Evolutionary conservation across 139 green algal genomes (phyloP), one percentile per base, ranked within the genome.

Genomic region (Eudorina sp.): DNA sequence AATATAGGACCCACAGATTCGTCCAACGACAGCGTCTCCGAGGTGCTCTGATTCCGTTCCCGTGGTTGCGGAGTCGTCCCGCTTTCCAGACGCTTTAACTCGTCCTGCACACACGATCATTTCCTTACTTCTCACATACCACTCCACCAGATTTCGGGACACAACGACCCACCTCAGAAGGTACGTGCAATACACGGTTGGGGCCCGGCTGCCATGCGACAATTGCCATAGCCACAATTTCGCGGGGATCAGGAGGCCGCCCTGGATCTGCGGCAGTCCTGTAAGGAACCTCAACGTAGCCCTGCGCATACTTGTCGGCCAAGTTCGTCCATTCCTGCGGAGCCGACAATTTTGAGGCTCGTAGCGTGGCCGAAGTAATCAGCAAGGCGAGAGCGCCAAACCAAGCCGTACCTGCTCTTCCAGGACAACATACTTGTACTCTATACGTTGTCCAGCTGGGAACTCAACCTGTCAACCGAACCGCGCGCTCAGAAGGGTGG

Each of bases 361-460:
- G n/a, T n/a, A n/a, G n/a, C n/a, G n/a, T n/a, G n/a, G n/a, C n/a
- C n/a, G n/a, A n/a, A n/a, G n/a, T n/a, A n/a, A n/a, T n/a, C n/a
- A n/a, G n/a, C n/a, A n/a, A n/a, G 21, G 62, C 62, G 2, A 25
- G 11, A 72, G 11, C 36, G 62, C 62, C 4, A 72, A 66, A 66
- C 23, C n/a, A n/a, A n/a, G 36, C 14, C 92, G 34, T 69, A 97
- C 95, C 94, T 98, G 96, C 83, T 98, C 96, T 81, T 98, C 97
- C 5, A 99, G 83, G 41, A 99, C 97, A 8, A 99, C 97, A 53
- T 99, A 99, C 82, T 99, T 99, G 94, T 99, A 98, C 82, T 99
- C 96, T 68, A 98, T 93, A 25, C 92, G 91, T n/a, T 96, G 93
- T 11, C 95, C 95, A 0, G 93, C 94, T 5, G 94, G 93, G 40